Percentiles rank a stretch among this genome's conserved stretches.
Evolutionary conservation across 495 filamentous ascomycete species (phyloP).

Genomic region (Oidiodendron maius): DNA sequence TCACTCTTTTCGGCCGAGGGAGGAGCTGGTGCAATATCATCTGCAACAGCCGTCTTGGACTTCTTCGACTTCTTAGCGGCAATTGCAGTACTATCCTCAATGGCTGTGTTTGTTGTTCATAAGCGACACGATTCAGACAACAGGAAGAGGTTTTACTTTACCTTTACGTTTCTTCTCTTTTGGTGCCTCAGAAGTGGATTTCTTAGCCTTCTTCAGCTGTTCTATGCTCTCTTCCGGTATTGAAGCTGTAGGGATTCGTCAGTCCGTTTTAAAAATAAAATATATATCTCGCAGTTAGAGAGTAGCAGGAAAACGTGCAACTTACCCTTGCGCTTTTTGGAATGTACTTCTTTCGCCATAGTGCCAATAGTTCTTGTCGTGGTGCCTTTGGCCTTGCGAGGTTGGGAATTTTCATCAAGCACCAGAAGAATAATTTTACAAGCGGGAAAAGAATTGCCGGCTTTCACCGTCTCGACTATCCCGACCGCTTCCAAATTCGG

Average conservation of each 20-base stretch:
- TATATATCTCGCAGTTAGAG: no score
- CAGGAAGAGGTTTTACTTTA: slow-evolving; percentile 19
- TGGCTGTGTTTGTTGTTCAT: slow-evolving; percentile 24
- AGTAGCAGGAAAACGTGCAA: neutral
- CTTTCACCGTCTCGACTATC: no score
- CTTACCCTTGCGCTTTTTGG: slow-evolving; percentile 71
- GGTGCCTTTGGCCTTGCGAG: slow-evolving; percentile 1
- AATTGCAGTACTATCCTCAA: slow-evolving; percentile 20
- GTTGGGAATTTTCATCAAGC: neutral
- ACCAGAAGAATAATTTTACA: neutral
- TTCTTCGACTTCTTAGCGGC: slow-evolving; percentile 30
- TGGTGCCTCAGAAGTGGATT: slow-evolving; percentile 7
- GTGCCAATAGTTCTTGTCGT: slow-evolving; percentile 7
- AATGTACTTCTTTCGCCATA: slow-evolving; percentile 67
- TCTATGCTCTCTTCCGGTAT: slow-evolving; percentile 27
- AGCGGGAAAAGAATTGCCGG: neutral
- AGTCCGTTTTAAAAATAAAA: slow-evolving; percentile 1
- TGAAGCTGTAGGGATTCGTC: slow-evolving; percentile 13
- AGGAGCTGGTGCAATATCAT: slow-evolving; percentile 22
- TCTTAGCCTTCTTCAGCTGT: slow-evolving; percentile 29
- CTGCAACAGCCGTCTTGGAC: slow-evolving; percentile 24
- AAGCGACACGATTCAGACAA: no score
- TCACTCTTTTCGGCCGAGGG: slow-evolving; percentile 18
- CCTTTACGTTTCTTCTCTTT: slow-evolving; percentile 47
- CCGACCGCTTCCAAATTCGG: no score